phyloP scores from a whole-genome alignment of 129 eudicot genomes.

The Calendula officinalis region DNA sequence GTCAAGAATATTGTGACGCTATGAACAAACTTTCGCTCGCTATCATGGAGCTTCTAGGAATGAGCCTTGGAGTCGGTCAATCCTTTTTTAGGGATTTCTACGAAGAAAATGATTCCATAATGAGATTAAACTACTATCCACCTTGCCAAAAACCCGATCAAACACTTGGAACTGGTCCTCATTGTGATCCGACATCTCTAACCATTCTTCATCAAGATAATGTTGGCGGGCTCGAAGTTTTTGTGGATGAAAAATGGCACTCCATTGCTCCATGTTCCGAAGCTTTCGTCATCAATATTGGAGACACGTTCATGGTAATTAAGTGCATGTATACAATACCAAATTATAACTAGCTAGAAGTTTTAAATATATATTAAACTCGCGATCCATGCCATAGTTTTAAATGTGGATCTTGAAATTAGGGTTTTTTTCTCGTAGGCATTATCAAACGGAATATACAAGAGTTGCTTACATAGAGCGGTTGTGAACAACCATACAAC shows the following conservation, averaged over 20 bases:
- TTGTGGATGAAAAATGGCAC: conserved; percentile 71
- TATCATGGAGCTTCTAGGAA: conserved; percentile 76
- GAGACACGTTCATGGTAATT: conserved; percentile 92
- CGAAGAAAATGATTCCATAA: conserved; percentile 65
- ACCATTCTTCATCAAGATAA: conserved; percentile 90
- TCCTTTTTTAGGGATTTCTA: conserved; percentile 60
- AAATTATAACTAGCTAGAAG: too few species aligned
- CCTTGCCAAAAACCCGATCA: conserved; percentile 66
- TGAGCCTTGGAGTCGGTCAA: conserved; percentile 66
- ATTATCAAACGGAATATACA: conserved; percentile 79
- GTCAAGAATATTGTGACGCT: conserved; percentile 69
- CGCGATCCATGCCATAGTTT: neutral
- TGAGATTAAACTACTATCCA: conserved; percentile 89
- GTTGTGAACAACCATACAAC: conserved; percentile 63
- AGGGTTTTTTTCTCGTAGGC: conserved; percentile 44
- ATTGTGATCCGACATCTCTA: conserved; percentile 86
- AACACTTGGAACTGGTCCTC: conserved; percentile 95
- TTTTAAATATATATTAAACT: too few species aligned
- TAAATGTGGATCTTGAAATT: conserved; percentile 3
- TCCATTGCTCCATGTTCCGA: conserved; percentile 64
- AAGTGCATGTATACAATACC: neutral
- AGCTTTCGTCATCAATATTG: conserved; percentile 92
- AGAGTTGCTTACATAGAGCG: conserved; percentile 91
- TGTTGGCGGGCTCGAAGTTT: conserved; percentile 90
- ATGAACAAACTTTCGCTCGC: conserved; percentile 62